These are phyloP conservation scores for Heliamphora exappendiculata DNA, from an alignment of 148 eudicot genomes.

Conservation along the genomic window DNA sequence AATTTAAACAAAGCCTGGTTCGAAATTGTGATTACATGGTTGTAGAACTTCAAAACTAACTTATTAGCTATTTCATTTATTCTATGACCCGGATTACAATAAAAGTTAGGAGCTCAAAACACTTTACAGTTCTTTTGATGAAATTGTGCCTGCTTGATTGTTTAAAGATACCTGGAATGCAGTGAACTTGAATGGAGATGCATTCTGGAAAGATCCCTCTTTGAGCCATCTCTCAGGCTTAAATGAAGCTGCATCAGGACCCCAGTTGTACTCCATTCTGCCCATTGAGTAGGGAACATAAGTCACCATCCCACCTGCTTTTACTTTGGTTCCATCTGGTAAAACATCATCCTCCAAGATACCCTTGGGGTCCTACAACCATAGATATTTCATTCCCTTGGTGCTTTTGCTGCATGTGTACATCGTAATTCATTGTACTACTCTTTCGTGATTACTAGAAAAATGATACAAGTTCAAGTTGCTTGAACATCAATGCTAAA, in stretches of 20 bases:
- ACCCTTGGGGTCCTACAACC: slow-evolving; percentile 80
- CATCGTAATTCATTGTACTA: background rate
- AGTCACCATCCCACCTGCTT: slow-evolving; percentile 97
- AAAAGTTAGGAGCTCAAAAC: background rate
- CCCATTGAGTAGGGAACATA: slow-evolving; percentile 99
- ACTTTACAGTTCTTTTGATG: background rate
- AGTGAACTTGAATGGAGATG: slow-evolving; percentile 92
- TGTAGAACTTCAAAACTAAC: too few species aligned
- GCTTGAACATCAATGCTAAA: background rate
- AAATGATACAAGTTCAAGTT: background rate
- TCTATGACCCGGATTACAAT: background rate
- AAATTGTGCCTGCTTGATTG: background rate
- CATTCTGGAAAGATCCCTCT: slow-evolving; percentile 81
- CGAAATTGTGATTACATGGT: too few species aligned
- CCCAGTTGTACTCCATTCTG: slow-evolving; percentile 98
- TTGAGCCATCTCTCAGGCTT: slow-evolving; percentile 95
- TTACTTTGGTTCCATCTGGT: slow-evolving; percentile 92
- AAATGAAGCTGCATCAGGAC: slow-evolving; percentile 71
- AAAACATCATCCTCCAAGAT: slow-evolving; percentile 72
- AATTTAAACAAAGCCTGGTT: slow-evolving; percentile 1
- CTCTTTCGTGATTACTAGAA: background rate
- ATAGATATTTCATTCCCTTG: background rate
- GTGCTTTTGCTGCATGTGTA: background rate
- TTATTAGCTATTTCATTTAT: too few species aligned
- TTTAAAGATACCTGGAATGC: slow-evolving; percentile 72